These are phyloP conservation scores for Sphaerulina musiva DNA, from an alignment of 2,329 filamentous ascomycete species.

Conservation along the genomic window DNA sequence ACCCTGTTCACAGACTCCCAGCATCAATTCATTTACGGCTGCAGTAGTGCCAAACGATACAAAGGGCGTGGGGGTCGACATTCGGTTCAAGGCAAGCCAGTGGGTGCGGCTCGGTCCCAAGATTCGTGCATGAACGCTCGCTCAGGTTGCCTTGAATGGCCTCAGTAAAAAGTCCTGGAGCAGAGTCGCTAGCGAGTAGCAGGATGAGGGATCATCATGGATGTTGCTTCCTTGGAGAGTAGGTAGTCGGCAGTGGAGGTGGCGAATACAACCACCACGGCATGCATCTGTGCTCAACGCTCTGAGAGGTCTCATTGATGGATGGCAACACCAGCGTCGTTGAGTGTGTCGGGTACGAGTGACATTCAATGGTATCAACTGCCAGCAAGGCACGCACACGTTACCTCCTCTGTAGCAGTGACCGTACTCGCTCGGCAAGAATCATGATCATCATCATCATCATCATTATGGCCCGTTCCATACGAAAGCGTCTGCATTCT, in stretches of 20 bases:
- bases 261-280: neutral
- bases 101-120: conserved; percentile 5
- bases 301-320: neutral
- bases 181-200: neutral
- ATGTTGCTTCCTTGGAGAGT: conserved; percentile 3
- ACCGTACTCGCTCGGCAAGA: too few species aligned
- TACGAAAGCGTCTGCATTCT: too few species aligned
- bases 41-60: conserved; percentile 11
- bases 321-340: neutral
- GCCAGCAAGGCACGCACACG: neutral
- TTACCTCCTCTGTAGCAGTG: too few species aligned
- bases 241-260: conserved; percentile 9
- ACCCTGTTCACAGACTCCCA: conserved; percentile 1
- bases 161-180: conserved; percentile 12
- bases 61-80: conserved; percentile 12
- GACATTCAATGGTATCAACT: neutral
- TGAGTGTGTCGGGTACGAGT: neutral
- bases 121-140: conserved; percentile 13
- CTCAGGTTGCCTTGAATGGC: neutral
- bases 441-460: too few species aligned
- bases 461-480: neutral
- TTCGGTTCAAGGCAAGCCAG: neutral
- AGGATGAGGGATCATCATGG: too few species aligned
- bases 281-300: neutral
- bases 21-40: conserved; percentile 1